Percentiles rank a stretch among this genome's conserved stretches.
Conservation (phyloP, 768 basidiomycete species). For the Dendrothele bispora region DNA sequence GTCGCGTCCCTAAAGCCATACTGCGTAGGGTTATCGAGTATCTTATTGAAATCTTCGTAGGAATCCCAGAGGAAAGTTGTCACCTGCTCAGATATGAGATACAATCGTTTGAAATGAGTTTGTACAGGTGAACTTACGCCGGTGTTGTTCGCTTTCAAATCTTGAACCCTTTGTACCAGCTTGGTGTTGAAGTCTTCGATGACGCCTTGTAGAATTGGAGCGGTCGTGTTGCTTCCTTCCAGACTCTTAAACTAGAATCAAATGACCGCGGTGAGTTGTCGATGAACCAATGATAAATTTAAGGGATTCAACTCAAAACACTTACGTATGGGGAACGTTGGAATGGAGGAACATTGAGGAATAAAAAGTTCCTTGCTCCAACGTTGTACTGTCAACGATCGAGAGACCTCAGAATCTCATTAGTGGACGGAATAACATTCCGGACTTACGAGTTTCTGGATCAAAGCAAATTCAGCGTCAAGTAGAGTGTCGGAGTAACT, state of each 20-base stretch:
- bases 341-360: conserved; percentile 46
- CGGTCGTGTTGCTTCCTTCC: conserved; percentile 34
- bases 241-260: conserved; percentile 37
- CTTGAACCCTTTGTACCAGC: conserved; percentile 36
- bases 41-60: conserved; percentile 43
- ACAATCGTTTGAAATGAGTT: neutral
- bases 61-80: conserved; percentile 52
- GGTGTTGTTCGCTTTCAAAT: conserved; percentile 42
- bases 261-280: neutral
- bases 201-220: conserved; percentile 42
- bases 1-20: conserved; percentile 56
- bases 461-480: conserved; percentile 47
- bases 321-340: conserved; percentile 41
- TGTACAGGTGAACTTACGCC: conserved; percentile 36
- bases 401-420: conserved; percentile 5
- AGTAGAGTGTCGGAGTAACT: conserved; percentile 52
- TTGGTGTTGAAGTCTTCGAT: conserved; percentile 53
- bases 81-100: conserved; percentile 29
- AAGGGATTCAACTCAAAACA: neutral
- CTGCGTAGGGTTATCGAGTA: conserved; percentile 43
- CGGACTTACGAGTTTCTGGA: conserved; percentile 48
- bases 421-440: neutral
- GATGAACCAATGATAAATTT: neutral
- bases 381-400: conserved; percentile 26
- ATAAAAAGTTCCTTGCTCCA: conserved; percentile 57